These are phyloP conservation scores for Ephemerocybe angulata DNA, from an alignment of 768 basidiomycete species.

Conservation along the genomic window DNA sequence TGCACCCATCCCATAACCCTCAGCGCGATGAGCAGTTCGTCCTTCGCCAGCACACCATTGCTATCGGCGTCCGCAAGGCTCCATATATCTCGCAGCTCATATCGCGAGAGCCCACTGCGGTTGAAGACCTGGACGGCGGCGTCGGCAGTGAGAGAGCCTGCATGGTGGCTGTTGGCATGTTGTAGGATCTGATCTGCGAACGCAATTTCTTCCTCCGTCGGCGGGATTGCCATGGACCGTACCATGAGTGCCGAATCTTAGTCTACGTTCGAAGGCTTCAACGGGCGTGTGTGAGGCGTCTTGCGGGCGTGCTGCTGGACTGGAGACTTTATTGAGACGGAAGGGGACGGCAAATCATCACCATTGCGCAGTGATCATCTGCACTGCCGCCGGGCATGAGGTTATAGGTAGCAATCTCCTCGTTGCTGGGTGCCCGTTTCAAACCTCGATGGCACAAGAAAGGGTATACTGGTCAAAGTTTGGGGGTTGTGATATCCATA, in stretches of 20 bases:
- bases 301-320: no score
- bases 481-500: no score
- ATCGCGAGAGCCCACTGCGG: slow-evolving; percentile 14
- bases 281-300: not conserved
- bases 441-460: no score
- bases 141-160: slow-evolving; percentile 22
- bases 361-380: not conserved
- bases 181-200: slow-evolving; percentile 27
- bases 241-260: no score
- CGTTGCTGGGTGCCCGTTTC: no score
- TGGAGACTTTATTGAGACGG: not conserved
- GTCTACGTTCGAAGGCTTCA: no score
- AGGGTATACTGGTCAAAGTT: no score
- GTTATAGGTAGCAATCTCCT: no score
- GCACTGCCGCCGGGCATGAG: not conserved
- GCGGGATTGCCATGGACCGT: slow-evolving; percentile 13
- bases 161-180: slow-evolving; percentile 20
- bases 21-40: slow-evolving; percentile 16
- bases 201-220: slow-evolving; percentile 27
- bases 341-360: not conserved
- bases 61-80: slow-evolving; percentile 14
- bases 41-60: slow-evolving; percentile 13
- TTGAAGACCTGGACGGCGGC: slow-evolving; percentile 14
- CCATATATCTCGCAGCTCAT: slow-evolving; percentile 14
- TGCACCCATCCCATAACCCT: slow-evolving; percentile 19